Conservation (phyloP, 2,329 filamentous ascomycete genomes). For the Massarina eburnea region DNA sequence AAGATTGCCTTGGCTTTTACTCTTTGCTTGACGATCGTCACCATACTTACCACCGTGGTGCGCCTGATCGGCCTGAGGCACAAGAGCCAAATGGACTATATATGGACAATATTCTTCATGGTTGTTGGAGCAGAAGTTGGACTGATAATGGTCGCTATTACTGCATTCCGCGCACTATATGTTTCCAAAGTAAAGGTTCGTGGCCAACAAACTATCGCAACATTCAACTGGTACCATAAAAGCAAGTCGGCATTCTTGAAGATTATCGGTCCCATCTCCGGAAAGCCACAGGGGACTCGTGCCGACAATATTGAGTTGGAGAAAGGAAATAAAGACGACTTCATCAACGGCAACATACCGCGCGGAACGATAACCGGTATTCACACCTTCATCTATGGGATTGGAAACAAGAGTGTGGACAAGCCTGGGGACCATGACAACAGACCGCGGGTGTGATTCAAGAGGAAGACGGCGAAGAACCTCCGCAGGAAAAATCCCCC, state of each 20-base stretch:
- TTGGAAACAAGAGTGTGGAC: too few relatives aligned
- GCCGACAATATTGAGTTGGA: neutral
- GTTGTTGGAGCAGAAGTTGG: neutral
- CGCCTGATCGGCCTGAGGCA: neutral
- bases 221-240: constrained; percentile 2
- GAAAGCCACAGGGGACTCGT: neutral
- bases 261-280: neutral
- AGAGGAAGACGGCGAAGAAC: too few relatives aligned
- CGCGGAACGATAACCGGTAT: neutral
- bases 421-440: too few relatives aligned
- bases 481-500: too few relatives aligned
- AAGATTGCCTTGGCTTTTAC: neutral
- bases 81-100: neutral
- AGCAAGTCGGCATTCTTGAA: neutral
- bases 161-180: constrained; percentile 3
- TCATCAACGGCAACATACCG: neutral
- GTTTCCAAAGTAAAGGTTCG: neutral
- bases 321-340: neutral
- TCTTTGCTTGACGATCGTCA: constrained; percentile 1
- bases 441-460: too few relatives aligned
- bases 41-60: neutral
- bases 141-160: neutral
- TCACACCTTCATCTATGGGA: neutral
- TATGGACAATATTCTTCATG: neutral
- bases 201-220: neutral